These are phyloP conservation scores for Lepidopterella palustris DNA, from an alignment of 495 filamentous ascomycete species.

Conservation along the genomic window DNA sequence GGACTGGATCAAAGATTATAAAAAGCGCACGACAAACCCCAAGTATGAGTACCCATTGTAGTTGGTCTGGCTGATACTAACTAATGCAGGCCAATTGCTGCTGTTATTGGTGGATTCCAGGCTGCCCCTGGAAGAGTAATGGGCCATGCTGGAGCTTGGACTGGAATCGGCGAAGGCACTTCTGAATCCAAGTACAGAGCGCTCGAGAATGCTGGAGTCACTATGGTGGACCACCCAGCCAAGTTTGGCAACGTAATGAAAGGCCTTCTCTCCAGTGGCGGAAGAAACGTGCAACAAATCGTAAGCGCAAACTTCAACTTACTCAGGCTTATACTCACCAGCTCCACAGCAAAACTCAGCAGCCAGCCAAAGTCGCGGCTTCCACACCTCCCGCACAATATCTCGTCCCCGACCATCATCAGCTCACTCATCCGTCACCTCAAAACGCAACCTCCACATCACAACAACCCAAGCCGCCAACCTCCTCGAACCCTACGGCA, in stretches of 20 bases:
- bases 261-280: constrained; percentile 42
- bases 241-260: constrained; percentile 72
- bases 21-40: constrained; percentile 49
- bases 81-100: constrained; percentile 63
- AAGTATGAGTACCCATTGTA: constrained; percentile 49
- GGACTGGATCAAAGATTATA: constrained; percentile 69
- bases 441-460: constrained; percentile 55
- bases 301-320: constrained; percentile 12
- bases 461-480: constrained; percentile 51
- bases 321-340: background rate
- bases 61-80: constrained; percentile 5
- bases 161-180: constrained; percentile 58
- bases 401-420: background rate
- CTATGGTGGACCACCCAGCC: constrained; percentile 73
- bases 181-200: constrained; percentile 59
- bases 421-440: background rate
- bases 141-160: constrained; percentile 84
- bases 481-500: constrained; percentile 49
- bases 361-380: constrained; percentile 26
- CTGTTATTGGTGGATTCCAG: constrained; percentile 63
- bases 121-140: constrained; percentile 66
- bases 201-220: constrained; percentile 63
- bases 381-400: constrained; percentile 26
- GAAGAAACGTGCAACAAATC: constrained; percentile 30
- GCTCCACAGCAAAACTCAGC: constrained; percentile 21